A percentile compares a stretch with the other conserved stretches of the same genome.
Conservation (phyloP, 805 yeast species). For the Limtongozyma cylindracea region DNA sequence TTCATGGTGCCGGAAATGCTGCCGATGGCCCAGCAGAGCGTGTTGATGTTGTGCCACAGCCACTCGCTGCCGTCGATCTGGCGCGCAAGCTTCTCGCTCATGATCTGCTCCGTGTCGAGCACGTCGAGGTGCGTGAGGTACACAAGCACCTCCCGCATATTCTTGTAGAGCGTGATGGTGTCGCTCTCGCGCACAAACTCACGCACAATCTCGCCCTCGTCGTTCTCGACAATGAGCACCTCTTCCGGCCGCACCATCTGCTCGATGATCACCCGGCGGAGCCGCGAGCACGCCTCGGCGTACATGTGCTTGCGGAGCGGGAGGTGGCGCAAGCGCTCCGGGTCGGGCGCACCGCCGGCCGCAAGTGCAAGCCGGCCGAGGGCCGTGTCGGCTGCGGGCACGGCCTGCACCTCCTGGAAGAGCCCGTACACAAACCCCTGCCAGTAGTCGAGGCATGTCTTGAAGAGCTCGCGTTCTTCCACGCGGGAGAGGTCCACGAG, state of each 20-base stretch:
- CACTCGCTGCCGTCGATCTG: constrained; percentile 94
- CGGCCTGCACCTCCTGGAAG: constrained; percentile 62
- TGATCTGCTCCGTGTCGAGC: constrained; percentile 76
- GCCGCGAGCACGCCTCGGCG: constrained; percentile 48
- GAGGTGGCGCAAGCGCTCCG: constrained; percentile 46
- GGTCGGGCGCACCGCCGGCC: constrained; percentile 59
- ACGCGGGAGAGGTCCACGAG: constrained; percentile 67
- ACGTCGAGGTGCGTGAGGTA: constrained; percentile 91
- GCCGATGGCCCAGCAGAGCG: constrained; percentile 98
- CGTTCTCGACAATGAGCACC: constrained; percentile 88
- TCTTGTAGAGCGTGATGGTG: constrained; percentile 84
- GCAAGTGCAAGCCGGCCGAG: constrained; percentile 38
- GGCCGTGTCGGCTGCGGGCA: constrained; percentile 56
- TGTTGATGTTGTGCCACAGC: constrained; percentile 97
- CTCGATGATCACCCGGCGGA: constrained; percentile 85
- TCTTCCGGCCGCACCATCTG: constrained; percentile 98
- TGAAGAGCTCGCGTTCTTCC: constrained; percentile 89
- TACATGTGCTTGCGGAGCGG: constrained; percentile 77
- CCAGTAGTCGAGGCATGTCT: constrained; percentile 94
- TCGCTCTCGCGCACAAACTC: constrained; percentile 94
- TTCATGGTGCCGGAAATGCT: constrained; percentile 97
- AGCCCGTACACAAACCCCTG: constrained; percentile 57
- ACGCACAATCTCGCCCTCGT: constrained; percentile 96
- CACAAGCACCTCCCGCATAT: constrained; percentile 88
- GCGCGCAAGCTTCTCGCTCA: constrained; percentile 74